Evolutionary conservation across 805 yeast species (phyloP).

Genomic region (Candida fluviatilis): DNA sequence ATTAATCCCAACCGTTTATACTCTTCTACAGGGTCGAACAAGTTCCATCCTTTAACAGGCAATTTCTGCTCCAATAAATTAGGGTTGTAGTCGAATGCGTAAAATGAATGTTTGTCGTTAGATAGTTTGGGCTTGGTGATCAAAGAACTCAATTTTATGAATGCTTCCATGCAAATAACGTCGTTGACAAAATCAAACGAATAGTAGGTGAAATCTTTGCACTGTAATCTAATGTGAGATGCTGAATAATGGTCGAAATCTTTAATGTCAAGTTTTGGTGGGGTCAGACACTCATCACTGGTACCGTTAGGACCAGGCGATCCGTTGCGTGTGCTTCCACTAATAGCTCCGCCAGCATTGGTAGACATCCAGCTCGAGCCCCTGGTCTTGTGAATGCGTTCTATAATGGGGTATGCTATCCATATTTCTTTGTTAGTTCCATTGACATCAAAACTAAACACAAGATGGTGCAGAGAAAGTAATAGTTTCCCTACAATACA

Average conservation of each 20-base stretch:
- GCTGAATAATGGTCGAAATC: conserved; percentile 34
- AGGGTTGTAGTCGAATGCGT: conserved; percentile 81
- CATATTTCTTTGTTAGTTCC: conserved; percentile 61
- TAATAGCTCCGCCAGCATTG: conserved; percentile 4
- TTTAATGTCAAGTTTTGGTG: conserved; percentile 7
- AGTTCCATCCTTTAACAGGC: conserved; percentile 58
- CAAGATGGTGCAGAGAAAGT: conserved; percentile 34
- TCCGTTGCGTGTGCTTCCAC: background rate
- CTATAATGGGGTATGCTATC: conserved; percentile 87
- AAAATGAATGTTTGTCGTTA: conserved; percentile 45
- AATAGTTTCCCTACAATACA: conserved; percentile 33
- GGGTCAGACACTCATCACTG: conserved; percentile 2
- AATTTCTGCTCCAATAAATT: conserved; percentile 60
- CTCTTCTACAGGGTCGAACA: conserved; percentile 61
- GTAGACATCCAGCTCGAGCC: conserved; percentile 45
- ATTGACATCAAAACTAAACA: conserved; percentile 27
- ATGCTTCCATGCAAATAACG: conserved; percentile 62
- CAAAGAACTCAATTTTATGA: conserved; percentile 62
- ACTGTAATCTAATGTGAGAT: conserved; percentile 63
- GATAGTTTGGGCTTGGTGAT: conserved; percentile 51
- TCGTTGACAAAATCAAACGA: conserved; percentile 70
- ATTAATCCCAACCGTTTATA: conserved; percentile 69
- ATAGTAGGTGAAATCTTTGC: conserved; percentile 81
- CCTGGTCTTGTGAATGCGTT: conserved; percentile 51
- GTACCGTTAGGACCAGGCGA: background rate